Base-by-base conservation (phyloP, 2,329 filamentous ascomycete species). In the Diaporthe eres region DNA sequence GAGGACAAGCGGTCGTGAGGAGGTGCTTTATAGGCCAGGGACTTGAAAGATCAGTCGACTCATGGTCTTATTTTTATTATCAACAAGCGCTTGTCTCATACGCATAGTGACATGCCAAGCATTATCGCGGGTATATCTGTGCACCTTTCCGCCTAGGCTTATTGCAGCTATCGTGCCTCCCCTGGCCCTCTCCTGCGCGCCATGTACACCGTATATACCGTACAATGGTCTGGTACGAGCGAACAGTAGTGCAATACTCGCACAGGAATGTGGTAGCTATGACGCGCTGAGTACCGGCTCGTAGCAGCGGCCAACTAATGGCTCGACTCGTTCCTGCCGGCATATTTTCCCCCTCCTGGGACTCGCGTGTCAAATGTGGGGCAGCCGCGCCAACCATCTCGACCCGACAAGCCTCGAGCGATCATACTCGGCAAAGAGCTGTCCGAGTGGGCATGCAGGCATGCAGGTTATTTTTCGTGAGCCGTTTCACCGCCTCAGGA, bases 401-500 rank as follows among this genome's bases (percentile, higher is more conserved):
- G 25, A 60, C 67, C 47, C 25, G 25, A 31, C 19, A 25, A 55
- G 57, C 53, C 71, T 58, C 15, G 53, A 67, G 71, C 34, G 25
- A 57, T 67, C 57, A 31, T 25, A 51, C 65, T 74, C 67, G 58
- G 72, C 72, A 44, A 42, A 72, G 65, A 22, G 57, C 17, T 39
- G 67, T n/a, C 58, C 75, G 67, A 76, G 44, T 44, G 57, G 17
- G 17, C 25, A 44, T 42, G 72, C 25, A 42, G 31, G 49, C 9
- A 34, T 34, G 34, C 34, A 34, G 34, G 34, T 34, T 34, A 34
- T 22, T n/a, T 49, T 19, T 57, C 4, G 42, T 28, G 53, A 8
- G 37, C 49, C 34, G 44, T 72, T 47, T 34, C 22, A 51, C 34
- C 28, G 70, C 37, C 61, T 77, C 75, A 74, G 81, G 81, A 87